Percentiles rank a stretch among this genome's conserved stretches.
These are phyloP conservation scores for Zygoascus tannicola DNA, from an alignment of 805 yeast species.

Conservation along the genomic window DNA sequence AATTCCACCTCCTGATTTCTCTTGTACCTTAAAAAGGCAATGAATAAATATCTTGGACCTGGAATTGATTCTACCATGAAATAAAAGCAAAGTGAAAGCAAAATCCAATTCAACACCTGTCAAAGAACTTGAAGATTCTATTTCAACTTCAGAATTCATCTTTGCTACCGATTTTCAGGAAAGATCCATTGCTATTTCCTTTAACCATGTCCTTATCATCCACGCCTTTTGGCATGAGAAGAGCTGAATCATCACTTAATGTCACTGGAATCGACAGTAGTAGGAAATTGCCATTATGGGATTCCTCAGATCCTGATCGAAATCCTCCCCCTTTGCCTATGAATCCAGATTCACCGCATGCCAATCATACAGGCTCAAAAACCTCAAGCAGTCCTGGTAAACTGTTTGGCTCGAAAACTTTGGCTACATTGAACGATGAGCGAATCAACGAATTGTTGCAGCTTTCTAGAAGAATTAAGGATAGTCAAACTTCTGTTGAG, in stretches of 20 bases:
- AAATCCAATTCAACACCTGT: no score
- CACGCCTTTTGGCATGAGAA: constrained; percentile 7
- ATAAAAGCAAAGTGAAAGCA: no score
- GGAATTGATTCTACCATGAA: no score
- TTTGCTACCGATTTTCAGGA: no score
- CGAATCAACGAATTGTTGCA: constrained; percentile 20
- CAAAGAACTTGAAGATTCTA: no score
- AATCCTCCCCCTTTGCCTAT: constrained; percentile 36
- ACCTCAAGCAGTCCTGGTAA: constrained; percentile 10
- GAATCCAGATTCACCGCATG: constrained; percentile 32
- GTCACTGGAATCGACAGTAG: constrained; percentile 11
- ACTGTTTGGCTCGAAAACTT: constrained; percentile 19
- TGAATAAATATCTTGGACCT: no score
- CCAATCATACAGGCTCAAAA: constrained; percentile 14
- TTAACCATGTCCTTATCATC: no score
- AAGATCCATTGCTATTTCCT: no score
- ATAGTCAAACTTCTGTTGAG: constrained; percentile 26
- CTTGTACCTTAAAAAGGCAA: no score
- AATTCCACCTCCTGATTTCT: no score
- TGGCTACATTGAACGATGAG: constrained; percentile 11
- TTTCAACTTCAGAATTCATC: no score
- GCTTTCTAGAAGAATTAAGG: constrained; percentile 23
- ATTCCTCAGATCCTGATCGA: constrained; percentile 33
- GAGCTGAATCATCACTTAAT: constrained; percentile 22
- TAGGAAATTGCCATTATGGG: constrained; percentile 27